phyloP scores from a whole-genome alignment of 2,329 filamentous ascomycete genomes.

The Botrytis deweyae region DNA sequence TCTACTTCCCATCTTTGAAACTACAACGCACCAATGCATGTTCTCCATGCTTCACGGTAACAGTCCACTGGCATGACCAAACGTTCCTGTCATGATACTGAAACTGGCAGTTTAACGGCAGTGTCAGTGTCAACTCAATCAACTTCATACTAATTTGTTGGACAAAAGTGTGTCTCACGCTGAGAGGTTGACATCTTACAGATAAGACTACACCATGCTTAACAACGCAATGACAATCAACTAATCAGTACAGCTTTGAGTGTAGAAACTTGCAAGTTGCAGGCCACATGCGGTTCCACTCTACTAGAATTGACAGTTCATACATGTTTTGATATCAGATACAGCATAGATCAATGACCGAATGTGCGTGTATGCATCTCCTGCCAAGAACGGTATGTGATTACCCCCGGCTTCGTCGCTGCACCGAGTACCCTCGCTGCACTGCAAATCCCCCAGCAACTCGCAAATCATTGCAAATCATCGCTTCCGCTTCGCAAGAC shows the following conservation, averaged over 20 bases:
- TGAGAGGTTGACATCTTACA: not conserved
- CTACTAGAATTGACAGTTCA: constrained; percentile 9
- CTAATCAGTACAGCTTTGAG: not conserved
- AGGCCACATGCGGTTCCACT: not conserved
- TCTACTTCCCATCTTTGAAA: not conserved
- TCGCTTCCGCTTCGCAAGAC: not conserved
- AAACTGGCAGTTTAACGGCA: not conserved
- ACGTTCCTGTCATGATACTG: not conserved
- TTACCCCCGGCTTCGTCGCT: constrained; percentile 2
- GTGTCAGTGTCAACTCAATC: not conserved
- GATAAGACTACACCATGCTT: not conserved
- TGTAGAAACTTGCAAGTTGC: not conserved
- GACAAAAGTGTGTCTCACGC: constrained; percentile 7
- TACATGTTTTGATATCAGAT: not conserved
- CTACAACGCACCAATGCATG: constrained; percentile 9
- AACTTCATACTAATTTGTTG: not conserved
- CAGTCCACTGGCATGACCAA: not conserved
- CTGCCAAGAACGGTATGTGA: not conserved
- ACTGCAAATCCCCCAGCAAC: not conserved
- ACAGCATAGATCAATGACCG: not conserved
- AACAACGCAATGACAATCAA: not conserved
- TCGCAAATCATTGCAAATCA: not conserved
- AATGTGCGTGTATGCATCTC: not conserved
- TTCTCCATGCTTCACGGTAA: not conserved
- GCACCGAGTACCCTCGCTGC: not conserved